Percentiles rank a stretch among this genome's conserved stretches.
Evolutionary conservation across 768 basidiomycete genomes (phyloP).

Genomic region (Hygrophoropsis aurantiaca): DNA sequence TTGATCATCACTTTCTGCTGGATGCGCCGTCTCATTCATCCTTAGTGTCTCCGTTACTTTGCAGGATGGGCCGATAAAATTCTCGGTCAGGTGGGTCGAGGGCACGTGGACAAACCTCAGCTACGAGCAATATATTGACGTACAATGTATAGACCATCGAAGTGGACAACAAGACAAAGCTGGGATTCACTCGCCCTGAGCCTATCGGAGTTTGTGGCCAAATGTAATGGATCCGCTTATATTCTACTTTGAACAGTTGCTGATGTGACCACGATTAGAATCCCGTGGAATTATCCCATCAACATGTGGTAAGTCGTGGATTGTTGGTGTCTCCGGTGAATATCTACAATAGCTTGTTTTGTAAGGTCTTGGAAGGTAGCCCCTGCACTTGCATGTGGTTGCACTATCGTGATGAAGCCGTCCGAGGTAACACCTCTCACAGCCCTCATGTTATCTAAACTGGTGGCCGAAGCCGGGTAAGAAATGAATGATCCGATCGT

Average conservation of each 20-base stretch:
- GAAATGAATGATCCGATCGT: constrained; percentile 11
- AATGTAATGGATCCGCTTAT: constrained; percentile 51
- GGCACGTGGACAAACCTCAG: constrained; percentile 5
- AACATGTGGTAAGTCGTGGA: constrained; percentile 62
- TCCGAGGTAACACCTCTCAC: constrained; percentile 86
- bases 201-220: constrained; percentile 95
- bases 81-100: constrained; percentile 64
- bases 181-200: constrained; percentile 85
- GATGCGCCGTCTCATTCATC: too few relatives aligned
- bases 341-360: constrained; percentile 1
- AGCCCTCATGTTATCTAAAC: constrained; percentile 78
- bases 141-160: constrained; percentile 59
- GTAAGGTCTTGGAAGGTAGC: constrained; percentile 87
- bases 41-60: constrained; percentile 81
- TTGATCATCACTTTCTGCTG: too few relatives aligned
- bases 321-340: constrained; percentile 3
- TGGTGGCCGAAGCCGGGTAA: constrained; percentile 83
- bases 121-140: not conserved
- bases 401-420: constrained; percentile 94
- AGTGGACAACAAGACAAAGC: constrained; percentile 74
- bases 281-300: constrained; percentile 94
- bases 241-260: constrained; percentile 7
- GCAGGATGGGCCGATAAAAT: constrained; percentile 98
- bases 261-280: constrained; percentile 42
- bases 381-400: constrained; percentile 88